Base-by-base conservation (phyloP, 345 rosid genomes). In the Populus ilicifolia region DNA sequence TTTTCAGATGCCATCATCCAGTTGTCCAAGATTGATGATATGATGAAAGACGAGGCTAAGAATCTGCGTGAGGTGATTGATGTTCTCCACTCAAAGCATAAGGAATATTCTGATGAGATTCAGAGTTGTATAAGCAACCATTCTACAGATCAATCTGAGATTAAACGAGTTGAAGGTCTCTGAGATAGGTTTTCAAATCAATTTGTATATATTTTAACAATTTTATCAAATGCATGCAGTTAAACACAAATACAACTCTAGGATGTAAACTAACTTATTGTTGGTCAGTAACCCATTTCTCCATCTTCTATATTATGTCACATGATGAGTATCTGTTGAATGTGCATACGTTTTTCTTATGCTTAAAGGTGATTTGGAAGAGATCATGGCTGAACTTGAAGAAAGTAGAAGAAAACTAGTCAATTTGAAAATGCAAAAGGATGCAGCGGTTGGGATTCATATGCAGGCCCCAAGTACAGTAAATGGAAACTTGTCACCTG, bases 391-490 rank as follows among this genome's bases (percentile, higher is more conserved):
- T 63, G 94, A 92, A 83, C 95, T 93, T 54, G 97, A 96, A 88
- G 98, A 91, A 78, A 90, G 91, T 81, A 89, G 95, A 88, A 88
- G 98, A 87, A 96, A 92, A 83, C 78, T 93, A 80, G 85, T 96
- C 74, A 87, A 80, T 83, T 81, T 89, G 81, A 90, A 83, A 80
- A 93, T 93, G 98, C 95, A 92, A 80, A 96, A 90, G 84, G 98
- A 91, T 84, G 87, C 86, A 30, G 90, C 92, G 39, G 88, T 89
- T 74, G 93, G 87, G 70, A 21, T 78, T 75, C 89, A 85, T 79
- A 80, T 77, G 74, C 77, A 90, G 27, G 72, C 86, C 63, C 87
- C 93, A 25, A 82, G 85, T 80, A 84, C 87, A 16, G 88, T 79
- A 75, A 94, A 91, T 84, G 97, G 97, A 79, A 90, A 69, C 80